A percentile compares a stretch with the other conserved stretches of the same genome.
Conservation (phyloP, 768 basidiomycete genomes). For the Ephemerocybe angulata region DNA sequence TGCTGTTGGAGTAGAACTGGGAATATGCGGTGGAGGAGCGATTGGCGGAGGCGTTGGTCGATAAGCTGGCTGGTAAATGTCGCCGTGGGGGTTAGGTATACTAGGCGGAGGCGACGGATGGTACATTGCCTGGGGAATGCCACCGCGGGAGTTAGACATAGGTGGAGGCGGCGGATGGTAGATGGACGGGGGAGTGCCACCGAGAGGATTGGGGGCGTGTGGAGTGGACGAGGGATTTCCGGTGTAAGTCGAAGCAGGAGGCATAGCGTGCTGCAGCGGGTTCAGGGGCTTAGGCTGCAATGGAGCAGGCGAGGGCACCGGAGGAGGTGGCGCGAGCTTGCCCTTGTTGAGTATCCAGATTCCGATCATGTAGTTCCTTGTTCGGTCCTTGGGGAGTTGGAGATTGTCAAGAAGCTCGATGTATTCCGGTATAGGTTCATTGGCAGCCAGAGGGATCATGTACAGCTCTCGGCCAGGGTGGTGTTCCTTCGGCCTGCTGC, state of each 20-base stretch:
- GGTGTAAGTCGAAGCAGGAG: conserved; percentile 15
- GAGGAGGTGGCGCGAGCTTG: conserved; percentile 53
- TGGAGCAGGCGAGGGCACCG: conserved; percentile 13
- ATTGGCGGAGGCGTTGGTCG: too few species aligned
- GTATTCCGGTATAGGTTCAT: conserved; percentile 74
- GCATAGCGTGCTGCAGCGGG: conserved; percentile 19
- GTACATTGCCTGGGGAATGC: too few species aligned
- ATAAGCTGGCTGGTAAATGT: too few species aligned
- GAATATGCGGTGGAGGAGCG: too few species aligned
- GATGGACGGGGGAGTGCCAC: not conserved
- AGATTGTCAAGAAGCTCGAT: conserved; percentile 80
- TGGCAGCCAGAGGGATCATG: conserved; percentile 69
- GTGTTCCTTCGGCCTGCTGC: conserved; percentile 64
- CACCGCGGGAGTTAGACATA: too few species aligned
- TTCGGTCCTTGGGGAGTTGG: conserved; percentile 60
- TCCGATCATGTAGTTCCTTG: conserved; percentile 67
- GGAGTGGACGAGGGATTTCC: conserved; percentile 5
- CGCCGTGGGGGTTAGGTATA: too few species aligned
- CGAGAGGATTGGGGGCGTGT: conserved; percentile 1
- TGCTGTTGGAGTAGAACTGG: too few species aligned
- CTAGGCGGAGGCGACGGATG: too few species aligned
- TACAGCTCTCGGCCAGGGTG: conserved; percentile 84
- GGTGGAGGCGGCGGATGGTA: too few species aligned
- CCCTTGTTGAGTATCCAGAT: conserved; percentile 86
- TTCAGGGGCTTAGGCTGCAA: conserved; percentile 15